These are phyloP conservation scores for Nakaseomyces nivariensis DNA, from an alignment of 1,139 yeast species.

Conservation along the genomic window DNA sequence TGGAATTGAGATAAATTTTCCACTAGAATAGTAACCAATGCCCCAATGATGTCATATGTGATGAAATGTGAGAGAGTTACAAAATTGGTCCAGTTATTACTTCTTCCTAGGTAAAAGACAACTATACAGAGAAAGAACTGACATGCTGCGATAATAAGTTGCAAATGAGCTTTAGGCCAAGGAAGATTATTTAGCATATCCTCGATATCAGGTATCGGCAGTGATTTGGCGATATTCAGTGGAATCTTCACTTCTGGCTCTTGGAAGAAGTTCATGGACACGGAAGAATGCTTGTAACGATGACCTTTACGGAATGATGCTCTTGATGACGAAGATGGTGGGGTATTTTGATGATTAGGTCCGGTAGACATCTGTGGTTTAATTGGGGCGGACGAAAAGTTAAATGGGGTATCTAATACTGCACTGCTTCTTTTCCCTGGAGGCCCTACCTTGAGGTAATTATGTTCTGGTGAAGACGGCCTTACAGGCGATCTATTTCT, in stretches of 20 bases:
- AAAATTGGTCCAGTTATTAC: constrained; percentile 48
- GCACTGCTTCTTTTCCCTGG: constrained; percentile 13
- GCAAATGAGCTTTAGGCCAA: constrained; percentile 62
- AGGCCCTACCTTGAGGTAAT: not conserved
- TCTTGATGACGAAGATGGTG: constrained; percentile 50
- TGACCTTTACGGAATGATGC: constrained; percentile 89
- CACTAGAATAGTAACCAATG: constrained; percentile 58
- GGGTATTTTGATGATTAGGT: constrained; percentile 8
- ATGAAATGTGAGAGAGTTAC: constrained; percentile 79
- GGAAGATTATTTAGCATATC: constrained; percentile 52
- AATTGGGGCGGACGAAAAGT: constrained; percentile 33
- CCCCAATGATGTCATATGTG: constrained; percentile 79
- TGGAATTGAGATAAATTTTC: constrained; percentile 81
- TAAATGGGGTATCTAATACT: constrained; percentile 37
- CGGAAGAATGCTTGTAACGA: constrained; percentile 92
- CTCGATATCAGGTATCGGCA: constrained; percentile 63
- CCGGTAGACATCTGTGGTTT: constrained; percentile 8
- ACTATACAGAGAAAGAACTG: constrained; percentile 25
- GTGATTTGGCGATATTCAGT: constrained; percentile 61
- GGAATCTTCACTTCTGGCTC: constrained; percentile 77
- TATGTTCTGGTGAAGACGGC: constrained; percentile 4
- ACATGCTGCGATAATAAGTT: constrained; percentile 34
- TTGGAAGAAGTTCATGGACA: constrained; percentile 89
- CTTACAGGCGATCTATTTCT: constrained; percentile 25
- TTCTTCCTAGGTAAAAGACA: constrained; percentile 54